phyloP scores from a whole-genome alignment of 768 basidiomycete species.

The Suillus lakei region DNA sequence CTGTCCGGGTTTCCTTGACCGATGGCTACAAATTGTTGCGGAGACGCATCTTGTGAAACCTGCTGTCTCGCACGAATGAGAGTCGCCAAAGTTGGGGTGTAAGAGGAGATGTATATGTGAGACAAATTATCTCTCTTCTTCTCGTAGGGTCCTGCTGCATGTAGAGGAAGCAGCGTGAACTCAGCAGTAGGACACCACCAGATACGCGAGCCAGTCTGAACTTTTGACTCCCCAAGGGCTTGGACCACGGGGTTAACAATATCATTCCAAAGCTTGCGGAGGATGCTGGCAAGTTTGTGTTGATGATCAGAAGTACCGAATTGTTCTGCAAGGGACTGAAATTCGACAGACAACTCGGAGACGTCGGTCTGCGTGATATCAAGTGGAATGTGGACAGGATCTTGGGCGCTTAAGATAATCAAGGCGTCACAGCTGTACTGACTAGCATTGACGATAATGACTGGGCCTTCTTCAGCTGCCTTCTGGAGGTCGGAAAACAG shows the following conservation, averaged over 20 bases:
- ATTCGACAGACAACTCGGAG: not conserved
- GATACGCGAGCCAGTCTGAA: conserved; percentile 5
- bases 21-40: not conserved
- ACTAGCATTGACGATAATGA: conserved; percentile 20
- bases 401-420: not conserved
- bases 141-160: conserved; percentile 36
- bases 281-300: not conserved
- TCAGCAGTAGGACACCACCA: conserved; percentile 13
- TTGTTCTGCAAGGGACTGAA: not conserved
- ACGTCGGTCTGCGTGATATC: not conserved
- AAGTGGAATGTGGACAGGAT: conserved; percentile 1
- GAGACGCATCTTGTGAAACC: conserved; percentile 17
- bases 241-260: conserved; percentile 3
- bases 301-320: not conserved
- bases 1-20: not conserved
- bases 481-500: conserved; percentile 11
- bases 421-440: conserved; percentile 18
- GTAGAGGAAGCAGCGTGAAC: conserved; percentile 35
- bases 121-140: not conserved
- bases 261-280: conserved; percentile 5
- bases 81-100: not conserved
- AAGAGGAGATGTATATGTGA: conserved; percentile 2
- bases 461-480: conserved; percentile 21
- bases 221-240: not conserved
- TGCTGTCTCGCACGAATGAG: conserved; percentile 3